Conservation (phyloP, 495 filamentous ascomycete species). For the Thermochaetoides thermophila region DNA sequence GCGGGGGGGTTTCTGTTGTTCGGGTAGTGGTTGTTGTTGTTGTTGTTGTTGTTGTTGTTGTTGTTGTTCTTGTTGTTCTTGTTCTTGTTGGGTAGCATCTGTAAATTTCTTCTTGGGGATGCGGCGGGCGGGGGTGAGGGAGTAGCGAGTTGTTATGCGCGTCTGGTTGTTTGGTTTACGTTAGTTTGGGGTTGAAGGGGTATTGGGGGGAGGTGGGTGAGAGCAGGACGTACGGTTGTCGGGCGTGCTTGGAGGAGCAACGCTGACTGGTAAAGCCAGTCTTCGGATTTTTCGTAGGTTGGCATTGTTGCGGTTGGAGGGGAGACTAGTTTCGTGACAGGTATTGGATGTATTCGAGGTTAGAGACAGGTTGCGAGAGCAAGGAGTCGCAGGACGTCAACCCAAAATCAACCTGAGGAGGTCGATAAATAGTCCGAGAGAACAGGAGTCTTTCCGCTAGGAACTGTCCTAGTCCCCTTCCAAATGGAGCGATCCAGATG, state of each 20-base stretch:
- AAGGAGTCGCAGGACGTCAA: no score
- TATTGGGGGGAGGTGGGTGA: conserved; percentile 1
- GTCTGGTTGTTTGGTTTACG: conserved; percentile 38
- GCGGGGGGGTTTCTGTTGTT: conserved; percentile 18
- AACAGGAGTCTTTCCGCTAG: no score
- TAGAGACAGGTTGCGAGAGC: neutral
- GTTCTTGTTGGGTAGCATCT: neutral
- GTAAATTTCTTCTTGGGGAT: conserved; percentile 12
- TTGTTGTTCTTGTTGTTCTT: neutral
- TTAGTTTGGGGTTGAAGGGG: conserved; percentile 6
- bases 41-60: conserved; percentile 7
- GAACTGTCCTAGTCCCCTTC: no score
- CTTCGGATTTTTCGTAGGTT: conserved; percentile 37
- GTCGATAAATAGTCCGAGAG: no score
- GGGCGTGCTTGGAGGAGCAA: conserved; percentile 35
- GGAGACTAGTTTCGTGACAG: conserved; percentile 4
- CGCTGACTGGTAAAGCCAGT: conserved; percentile 36
- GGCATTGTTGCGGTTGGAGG: conserved; percentile 24
- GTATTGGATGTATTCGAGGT: neutral
- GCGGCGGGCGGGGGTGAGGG: conserved; percentile 36
- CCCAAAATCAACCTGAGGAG: no score
- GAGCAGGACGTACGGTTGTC: conserved; percentile 21
- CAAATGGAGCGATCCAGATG: no score
- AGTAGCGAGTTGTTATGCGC: conserved; percentile 74
- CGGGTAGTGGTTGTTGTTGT: neutral